Conservation (phyloP, 345 rosid species). For the Rhodamnia argentea region DNA sequence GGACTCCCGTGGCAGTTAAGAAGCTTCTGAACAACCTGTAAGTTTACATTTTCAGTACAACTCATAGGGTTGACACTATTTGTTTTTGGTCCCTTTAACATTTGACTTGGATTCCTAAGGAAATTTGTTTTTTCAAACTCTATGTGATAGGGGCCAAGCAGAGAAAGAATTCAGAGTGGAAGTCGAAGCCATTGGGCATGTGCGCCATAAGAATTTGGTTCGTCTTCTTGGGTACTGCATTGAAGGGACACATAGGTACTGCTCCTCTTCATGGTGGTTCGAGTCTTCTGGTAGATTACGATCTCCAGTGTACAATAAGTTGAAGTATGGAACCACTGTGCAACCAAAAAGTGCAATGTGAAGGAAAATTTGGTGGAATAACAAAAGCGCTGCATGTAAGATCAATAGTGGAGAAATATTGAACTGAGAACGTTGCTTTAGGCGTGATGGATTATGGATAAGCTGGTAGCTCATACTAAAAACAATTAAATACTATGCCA, state of each 20-base stretch:
- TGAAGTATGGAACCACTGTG: background rate
- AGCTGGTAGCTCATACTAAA: background rate
- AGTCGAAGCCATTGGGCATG: conserved; percentile 83
- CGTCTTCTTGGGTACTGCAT: conserved; percentile 76
- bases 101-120: background rate
- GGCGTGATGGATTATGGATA: background rate
- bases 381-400: background rate
- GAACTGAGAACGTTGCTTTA: background rate
- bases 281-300: background rate
- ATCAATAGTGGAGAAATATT: background rate
- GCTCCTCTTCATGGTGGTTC: background rate
- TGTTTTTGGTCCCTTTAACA: background rate
- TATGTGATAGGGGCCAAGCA: conserved; percentile 58
- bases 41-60: conserved; percentile 8
- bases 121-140: background rate
- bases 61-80: background rate
- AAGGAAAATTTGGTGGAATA: background rate
- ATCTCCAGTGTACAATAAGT: background rate
- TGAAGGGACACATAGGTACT: conserved; percentile 68
- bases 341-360: background rate
- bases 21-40: conserved; percentile 67
- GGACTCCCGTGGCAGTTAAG: conserved; percentile 68
- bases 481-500: background rate
- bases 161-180: conserved; percentile 77
- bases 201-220: conserved; percentile 79